Evolutionary conservation across 192 early-diverging fungal species (phyloP).

Genomic region (Rhizophagus sp.): DNA sequence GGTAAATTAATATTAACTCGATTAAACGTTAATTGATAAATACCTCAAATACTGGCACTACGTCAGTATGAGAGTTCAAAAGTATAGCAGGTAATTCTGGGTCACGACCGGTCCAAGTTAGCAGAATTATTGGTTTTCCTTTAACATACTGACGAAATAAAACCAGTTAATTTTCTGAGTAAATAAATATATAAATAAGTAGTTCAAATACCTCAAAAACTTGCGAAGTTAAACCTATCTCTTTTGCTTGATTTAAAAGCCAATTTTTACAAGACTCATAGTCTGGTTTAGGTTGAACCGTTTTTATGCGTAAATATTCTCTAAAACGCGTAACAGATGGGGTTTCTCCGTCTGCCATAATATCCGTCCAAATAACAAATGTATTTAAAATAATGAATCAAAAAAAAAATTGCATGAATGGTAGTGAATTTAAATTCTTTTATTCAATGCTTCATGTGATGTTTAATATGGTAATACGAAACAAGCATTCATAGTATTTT

Average conservation of each 20-base stretch:
- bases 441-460: no score
- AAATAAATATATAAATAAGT: neutral
- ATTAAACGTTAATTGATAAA: neutral
- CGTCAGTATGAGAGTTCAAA: conserved; percentile 88
- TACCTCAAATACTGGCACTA: conserved; percentile 78
- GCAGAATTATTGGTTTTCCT: conserved; percentile 71
- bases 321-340: conserved; percentile 70
- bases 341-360: conserved; percentile 38
- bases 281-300: conserved; percentile 83
- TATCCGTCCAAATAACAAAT: no score
- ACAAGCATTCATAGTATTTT: no score
- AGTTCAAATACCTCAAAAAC: conserved; percentile 39
- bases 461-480: no score
- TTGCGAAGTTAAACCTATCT: conserved; percentile 63
- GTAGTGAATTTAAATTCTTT: no score
- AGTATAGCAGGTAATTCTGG: conserved; percentile 61
- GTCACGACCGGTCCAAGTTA: conserved; percentile 66
- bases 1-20: neutral
- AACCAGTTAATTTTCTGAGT: neutral
- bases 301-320: conserved; percentile 83
- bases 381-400: no score
- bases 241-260: conserved; percentile 65
- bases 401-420: no score
- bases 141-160: conserved; percentile 49
- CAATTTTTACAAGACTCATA: conserved; percentile 66